Evolutionary conservation across 169 alveolate species (phyloP).

Genomic region (Condylostoma magnum): DNA sequence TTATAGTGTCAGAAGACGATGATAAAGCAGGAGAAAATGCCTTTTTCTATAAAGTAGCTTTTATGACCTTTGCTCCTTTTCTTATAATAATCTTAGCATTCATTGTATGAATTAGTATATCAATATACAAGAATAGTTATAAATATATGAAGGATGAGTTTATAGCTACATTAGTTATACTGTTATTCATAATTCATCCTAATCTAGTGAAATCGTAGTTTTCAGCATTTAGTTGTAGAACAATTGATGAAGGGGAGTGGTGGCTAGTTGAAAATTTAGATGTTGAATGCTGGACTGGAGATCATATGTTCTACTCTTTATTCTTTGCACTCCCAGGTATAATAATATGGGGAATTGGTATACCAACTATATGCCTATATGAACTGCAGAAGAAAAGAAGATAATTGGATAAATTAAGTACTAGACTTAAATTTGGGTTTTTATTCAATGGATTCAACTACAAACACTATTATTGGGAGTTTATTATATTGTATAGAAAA

Average conservation of each 20-base stretch:
- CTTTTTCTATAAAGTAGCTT: neutral
- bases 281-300: slow-evolving; percentile 27
- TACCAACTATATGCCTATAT: slow-evolving; percentile 31
- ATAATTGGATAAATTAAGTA: neutral
- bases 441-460: slow-evolving; percentile 40
- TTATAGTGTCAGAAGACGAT: neutral
- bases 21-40: neutral
- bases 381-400: slow-evolving; percentile 28
- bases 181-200: slow-evolving; percentile 55
- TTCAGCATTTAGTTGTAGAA: neutral
- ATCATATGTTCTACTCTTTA: slow-evolving; percentile 9
- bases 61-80: neutral
- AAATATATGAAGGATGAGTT: neutral
- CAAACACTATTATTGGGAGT: slow-evolving; percentile 44
- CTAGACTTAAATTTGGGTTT: slow-evolving; percentile 36
- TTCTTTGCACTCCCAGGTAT: slow-evolving; percentile 35
- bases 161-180: slow-evolving; percentile 36
- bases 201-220: slow-evolving; percentile 30
- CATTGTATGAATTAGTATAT: neutral
- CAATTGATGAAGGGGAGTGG: neutral
- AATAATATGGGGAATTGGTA: slow-evolving; percentile 50
- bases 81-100: neutral
- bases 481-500: slow-evolving; percentile 34
- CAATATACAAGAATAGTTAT: neutral
- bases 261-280: neutral